Percentiles rank a stretch among this genome's conserved stretches.
These are phyloP conservation scores for Skeletonema grethae DNA, from an alignment of 108 stramenopile species.

Conservation along the genomic window DNA sequence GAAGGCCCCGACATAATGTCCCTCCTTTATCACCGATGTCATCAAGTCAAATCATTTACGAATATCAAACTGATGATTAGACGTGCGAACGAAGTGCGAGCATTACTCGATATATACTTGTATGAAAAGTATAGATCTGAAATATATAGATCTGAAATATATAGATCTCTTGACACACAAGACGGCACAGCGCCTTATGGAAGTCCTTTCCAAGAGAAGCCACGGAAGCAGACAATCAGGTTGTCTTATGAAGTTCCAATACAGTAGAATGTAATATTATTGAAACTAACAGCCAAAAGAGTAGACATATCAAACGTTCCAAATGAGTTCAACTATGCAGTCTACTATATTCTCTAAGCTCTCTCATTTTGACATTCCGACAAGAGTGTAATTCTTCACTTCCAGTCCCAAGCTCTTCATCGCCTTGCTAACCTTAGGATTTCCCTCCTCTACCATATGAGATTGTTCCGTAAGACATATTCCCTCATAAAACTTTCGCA, in stretches of 20 bases:
- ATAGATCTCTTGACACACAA: neutral
- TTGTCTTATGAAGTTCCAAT: neutral
- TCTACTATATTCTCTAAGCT: neutral
- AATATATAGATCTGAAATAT: too few relatives aligned
- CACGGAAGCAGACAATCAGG: neutral
- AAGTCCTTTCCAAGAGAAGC: neutral
- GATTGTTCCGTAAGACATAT: slow-evolving; percentile 75
- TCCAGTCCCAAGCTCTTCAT: slow-evolving; percentile 27
- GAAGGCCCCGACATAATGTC: neutral
- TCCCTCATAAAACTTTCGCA: slow-evolving; percentile 76
- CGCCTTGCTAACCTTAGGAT: slow-evolving; percentile 59
- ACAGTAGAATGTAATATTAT: neutral
- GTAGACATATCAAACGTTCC: neutral
- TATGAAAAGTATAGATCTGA: neutral
- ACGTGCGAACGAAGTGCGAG: neutral
- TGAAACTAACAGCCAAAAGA: neutral
- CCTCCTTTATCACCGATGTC: slow-evolving; percentile 32
- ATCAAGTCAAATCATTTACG: slow-evolving; percentile 44
- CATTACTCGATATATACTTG: neutral
- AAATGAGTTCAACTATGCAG: neutral
- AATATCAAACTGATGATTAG: slow-evolving; percentile 31
- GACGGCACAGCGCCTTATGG: neutral
- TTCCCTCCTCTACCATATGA: slow-evolving; percentile 81
- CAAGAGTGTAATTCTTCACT: slow-evolving; percentile 31
- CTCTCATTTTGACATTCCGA: slow-evolving; percentile 8